A percentile compares a stretch with the other conserved stretches of the same genome.
Evolutionary conservation across 345 rosid species (phyloP).

Genomic region (Citrus sp.): DNA sequence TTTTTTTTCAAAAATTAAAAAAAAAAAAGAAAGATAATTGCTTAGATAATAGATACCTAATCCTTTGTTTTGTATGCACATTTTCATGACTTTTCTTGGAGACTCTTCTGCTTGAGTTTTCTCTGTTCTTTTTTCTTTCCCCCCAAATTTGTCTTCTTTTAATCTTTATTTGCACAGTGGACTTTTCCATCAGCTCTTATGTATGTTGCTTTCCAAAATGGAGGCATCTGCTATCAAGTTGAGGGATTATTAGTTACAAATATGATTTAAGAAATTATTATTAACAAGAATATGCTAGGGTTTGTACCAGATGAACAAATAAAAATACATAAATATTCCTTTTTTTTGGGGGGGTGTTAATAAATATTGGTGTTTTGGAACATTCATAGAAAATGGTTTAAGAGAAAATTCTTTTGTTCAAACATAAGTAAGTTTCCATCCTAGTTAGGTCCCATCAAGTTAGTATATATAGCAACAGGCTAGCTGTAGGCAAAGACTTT

Average conservation of each 20-base stretch:
- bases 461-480: no score
- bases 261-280: no score
- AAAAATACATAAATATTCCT: no score
- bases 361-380: neutral
- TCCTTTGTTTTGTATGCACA: neutral
- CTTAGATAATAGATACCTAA: neutral
- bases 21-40: neutral
- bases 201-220: neutral
- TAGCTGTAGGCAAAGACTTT: neutral
- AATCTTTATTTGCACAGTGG: no score
- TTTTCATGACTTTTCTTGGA: neutral
- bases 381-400: neutral
- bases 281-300: neutral
- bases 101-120: neutral
- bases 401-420: neutral
- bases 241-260: neutral
- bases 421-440: neutral
- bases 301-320: neutral
- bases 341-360: no score
- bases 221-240: neutral
- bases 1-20: no score
- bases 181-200: neutral
- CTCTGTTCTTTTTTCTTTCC: neutral
- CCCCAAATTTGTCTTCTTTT: neutral
- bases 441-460: neutral